Evolutionary conservation across 2,329 filamentous ascomycete genomes (phyloP), one percentile per base, ranked within the genome.

Genomic region (Ascochyta clinopodiicola): DNA sequence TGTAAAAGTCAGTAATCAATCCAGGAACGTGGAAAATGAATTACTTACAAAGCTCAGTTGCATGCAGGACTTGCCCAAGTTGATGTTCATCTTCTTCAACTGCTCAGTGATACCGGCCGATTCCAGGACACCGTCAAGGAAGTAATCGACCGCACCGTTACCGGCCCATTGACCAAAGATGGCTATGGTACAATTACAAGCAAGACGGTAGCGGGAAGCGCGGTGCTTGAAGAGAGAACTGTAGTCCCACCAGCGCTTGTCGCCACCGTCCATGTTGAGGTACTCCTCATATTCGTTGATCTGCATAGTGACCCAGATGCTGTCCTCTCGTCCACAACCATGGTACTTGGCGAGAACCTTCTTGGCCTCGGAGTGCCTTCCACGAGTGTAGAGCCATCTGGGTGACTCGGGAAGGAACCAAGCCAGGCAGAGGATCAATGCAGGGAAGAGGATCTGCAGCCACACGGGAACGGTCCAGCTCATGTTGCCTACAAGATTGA

Each of bases 401-500:
- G 85, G 85, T 0, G 82, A 84, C 60, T 88, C 85, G 0, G 85
- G 84, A 2, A 86, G 76, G 58, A 86, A 79, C 62, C 80, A 80
- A n/a, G 82, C 75, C 2, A 80, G 63, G 37, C 71, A 48, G 62
- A 82, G 77, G 29, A 84, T 78, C 6, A 84, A 59, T 4, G 53
- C 51, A 5, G 70, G 68, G 17, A 72, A 51, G 43, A 67, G 58
- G 44, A 69, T 69, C 52, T 73, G 62, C 38, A 74, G 82, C 59
- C 47, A 74, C 25, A 29, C 61, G 67, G 53, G 74, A 66, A 10
- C 69, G 77, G 82, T 76, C 87, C 87, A 89, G 29, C 51, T 60
- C 13, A 53, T 44, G 21, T 66, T 67, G 6, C 63, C 65, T 0
- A 22, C 34, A 21, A 67, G 61, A 27, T 57, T 51, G 32, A 61